Base-by-base conservation (phyloP, 2,329 filamentous ascomycete species). In the Sporothrix pseudoabietina region DNA sequence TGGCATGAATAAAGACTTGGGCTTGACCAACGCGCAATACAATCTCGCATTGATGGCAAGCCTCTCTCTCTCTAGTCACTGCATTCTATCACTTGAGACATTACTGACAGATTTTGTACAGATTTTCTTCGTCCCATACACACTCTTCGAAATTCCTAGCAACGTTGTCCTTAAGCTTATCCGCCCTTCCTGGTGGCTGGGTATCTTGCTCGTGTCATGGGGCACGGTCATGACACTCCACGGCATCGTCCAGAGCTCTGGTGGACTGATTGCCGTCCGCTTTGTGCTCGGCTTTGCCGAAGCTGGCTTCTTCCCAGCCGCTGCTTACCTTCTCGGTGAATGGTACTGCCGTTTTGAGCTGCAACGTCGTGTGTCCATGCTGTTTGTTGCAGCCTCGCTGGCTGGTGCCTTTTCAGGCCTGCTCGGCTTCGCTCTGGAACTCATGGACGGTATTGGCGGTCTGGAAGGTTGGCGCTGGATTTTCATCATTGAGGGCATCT, bases 391-490 rank as follows among this genome's bases (percentile, higher is more conserved):
- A 4, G 75, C 75, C 14, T 72, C 75, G 12, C 14, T 74, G 10
- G 52, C 75, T 5, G 75, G 75, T 19, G 75, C 75, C 7, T 73
- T 75, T 10, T 71, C 71, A 12, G 75, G 75, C n/a, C 72, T 76
- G 16, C 74, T 76, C n/a, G 75, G 71, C 22, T 73, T 74, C 52
- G 75, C 68, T 39, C 71, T 76, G 26, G 49, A 71, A n/a, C 61
- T 26, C 66, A 75, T 76, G 73, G 54, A 68, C 35, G 75, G 75
- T 55, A 26, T 74, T 5, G 87, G 87, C 0, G 79, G 81, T 0
- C 80, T 92, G 54, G 85, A 82, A 55, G 82, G 86, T 7, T 94
- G 91, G 90, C 90, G 92, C 81, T 92, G 91, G 77, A 90, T 92
- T 74, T 92, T 92, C 78, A 82, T 92, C 19, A 81, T 92, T 30